phyloP scores from a whole-genome alignment of 495 filamentous ascomycete genomes.

The Tuber brumale region DNA sequence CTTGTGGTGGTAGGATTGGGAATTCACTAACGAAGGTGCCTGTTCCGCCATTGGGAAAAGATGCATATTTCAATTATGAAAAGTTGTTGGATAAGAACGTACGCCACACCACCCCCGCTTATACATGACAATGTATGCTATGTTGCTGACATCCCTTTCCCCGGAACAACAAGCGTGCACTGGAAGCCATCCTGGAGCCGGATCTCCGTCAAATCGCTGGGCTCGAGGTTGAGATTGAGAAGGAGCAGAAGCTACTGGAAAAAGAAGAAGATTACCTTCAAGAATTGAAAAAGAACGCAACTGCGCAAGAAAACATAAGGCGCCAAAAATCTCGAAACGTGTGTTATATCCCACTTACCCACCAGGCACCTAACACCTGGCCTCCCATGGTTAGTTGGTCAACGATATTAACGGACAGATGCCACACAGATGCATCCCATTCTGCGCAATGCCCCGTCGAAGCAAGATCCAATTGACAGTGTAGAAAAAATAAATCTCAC shows the following conservation, averaged over 20 bases:
- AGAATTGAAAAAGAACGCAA: constrained; percentile 35
- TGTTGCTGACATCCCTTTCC: constrained; percentile 9
- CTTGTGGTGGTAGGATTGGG: constrained; percentile 16
- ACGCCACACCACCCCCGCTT: constrained; percentile 5
- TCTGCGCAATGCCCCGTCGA: constrained; percentile 13
- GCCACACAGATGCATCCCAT: constrained; percentile 31
- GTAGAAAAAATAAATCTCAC: constrained; percentile 25
- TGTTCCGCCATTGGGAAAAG: constrained; percentile 34
- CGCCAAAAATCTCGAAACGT: constrained; percentile 32
- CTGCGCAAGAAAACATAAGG: constrained; percentile 28
- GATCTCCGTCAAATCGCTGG: constrained; percentile 36
- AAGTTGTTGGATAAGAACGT: constrained; percentile 33
- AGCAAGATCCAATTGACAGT: constrained; percentile 28
- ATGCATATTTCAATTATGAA: constrained; percentile 31
- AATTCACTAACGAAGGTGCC: constrained; percentile 25
- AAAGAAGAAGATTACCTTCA: constrained; percentile 21
- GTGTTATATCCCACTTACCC: constrained; percentile 9
- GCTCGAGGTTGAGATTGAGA: constrained; percentile 34
- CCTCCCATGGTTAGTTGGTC: not conserved
- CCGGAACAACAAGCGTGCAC: constrained; percentile 21
- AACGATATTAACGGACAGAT: not conserved
- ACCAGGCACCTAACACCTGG: not conserved
- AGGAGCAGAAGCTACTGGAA: constrained; percentile 26
- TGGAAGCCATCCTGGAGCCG: constrained; percentile 33
- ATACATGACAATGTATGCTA: not conserved